phyloP scores from a whole-genome alignment of 2,329 filamentous ascomycete genomes.

The Penicillium crustosum region DNA sequence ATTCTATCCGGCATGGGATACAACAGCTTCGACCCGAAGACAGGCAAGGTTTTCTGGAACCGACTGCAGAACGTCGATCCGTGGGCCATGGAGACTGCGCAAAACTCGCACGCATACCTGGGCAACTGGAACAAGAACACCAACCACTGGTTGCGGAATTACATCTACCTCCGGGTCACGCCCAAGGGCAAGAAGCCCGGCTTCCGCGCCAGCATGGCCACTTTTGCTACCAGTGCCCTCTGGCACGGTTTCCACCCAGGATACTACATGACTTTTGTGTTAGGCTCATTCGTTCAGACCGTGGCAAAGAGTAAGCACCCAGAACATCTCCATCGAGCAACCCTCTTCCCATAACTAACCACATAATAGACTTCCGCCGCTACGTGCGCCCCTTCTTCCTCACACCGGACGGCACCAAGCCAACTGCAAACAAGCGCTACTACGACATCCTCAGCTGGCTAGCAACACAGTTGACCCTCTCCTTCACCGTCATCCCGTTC shows the following conservation, averaged over 20 bases:
- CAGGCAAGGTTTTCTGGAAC: constrained; percentile 85
- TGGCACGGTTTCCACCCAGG: constrained; percentile 99
- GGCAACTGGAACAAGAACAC: constrained; percentile 99
- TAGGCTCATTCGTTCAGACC: constrained; percentile 89
- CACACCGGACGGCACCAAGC: constrained; percentile 68
- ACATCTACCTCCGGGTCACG: constrained; percentile 91
- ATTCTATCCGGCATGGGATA: constrained; percentile 92
- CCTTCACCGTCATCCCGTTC: constrained; percentile 81
- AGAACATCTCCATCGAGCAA: not conserved
- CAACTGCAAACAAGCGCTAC: constrained; percentile 72
- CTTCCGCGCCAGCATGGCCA: constrained; percentile 90
- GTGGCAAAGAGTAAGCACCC: constrained; percentile 79
- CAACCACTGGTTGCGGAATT: constrained; percentile 94
- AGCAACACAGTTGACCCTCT: constrained; percentile 77
- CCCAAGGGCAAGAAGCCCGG: constrained; percentile 94
- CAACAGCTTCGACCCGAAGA: constrained; percentile 83
- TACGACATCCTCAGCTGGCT: constrained; percentile 80
- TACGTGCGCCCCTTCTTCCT: constrained; percentile 91
- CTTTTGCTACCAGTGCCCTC: constrained; percentile 89
- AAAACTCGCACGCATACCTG: constrained; percentile 90
- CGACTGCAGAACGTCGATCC: constrained; percentile 87
- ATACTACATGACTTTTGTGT: constrained; percentile 87
- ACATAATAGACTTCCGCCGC: constrained; percentile 73
- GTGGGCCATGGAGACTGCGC: constrained; percentile 79
- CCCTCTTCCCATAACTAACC: constrained; percentile 17